These are phyloP conservation scores for Cystobasidium pallidum DNA, from an alignment of 1,284 basidiomycete species.

Conservation along the genomic window DNA sequence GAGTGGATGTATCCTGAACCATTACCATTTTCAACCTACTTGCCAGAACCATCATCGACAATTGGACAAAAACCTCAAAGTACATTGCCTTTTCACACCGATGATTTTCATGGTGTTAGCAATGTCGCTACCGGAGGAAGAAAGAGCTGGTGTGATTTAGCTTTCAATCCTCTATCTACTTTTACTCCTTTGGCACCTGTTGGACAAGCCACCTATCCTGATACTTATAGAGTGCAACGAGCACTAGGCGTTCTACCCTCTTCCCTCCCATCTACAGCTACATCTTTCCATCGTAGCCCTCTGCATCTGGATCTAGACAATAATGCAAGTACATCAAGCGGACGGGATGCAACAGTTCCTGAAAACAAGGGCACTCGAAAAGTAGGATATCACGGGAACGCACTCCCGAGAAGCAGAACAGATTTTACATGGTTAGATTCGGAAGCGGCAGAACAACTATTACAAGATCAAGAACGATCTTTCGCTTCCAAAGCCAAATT, in stretches of 20 bases:
- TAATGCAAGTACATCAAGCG: not conserved
- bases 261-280: not conserved
- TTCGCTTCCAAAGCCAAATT: slow-evolving; percentile 28
- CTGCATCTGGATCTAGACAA: not conserved
- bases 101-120: not conserved
- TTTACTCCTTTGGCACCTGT: slow-evolving; percentile 35
- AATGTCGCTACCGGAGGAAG: not conserved
- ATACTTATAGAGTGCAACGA: slow-evolving; percentile 30
- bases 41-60: slow-evolving; percentile 21
- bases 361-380: not conserved
- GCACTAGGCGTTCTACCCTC: slow-evolving; percentile 5
- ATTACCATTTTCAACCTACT: slow-evolving; percentile 12
- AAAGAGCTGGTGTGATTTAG: slow-evolving; percentile 23
- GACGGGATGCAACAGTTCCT: not conserved
- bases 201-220: slow-evolving; percentile 31
- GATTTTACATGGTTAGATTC: slow-evolving; percentile 39
- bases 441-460: slow-evolving; percentile 7
- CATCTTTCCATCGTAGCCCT: not conserved
- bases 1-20: slow-evolving; percentile 42
- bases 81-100: not conserved
- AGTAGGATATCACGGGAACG: slow-evolving; percentile 16
- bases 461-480: slow-evolving; percentile 17
- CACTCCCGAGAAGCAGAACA: not conserved
- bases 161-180: slow-evolving; percentile 42
- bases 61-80: slow-evolving; percentile 8